Base-by-base conservation (phyloP, 2,329 filamentous ascomycete genomes). In the Pseudogymnoascus sp. region DNA sequence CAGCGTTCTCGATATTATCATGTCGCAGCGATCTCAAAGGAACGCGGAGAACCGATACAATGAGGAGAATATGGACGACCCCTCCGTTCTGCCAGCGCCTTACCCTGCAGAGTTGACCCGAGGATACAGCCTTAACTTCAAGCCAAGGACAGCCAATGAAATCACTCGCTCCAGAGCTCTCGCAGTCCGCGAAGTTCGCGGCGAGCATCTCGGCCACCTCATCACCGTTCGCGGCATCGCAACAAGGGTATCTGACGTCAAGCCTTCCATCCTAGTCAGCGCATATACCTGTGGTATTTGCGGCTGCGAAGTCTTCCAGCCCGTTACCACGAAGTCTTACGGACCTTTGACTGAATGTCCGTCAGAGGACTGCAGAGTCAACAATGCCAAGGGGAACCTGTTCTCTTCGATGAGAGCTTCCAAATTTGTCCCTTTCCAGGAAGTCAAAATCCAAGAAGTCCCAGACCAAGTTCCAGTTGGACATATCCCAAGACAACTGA, bases 381-480 rank as follows among this genome's bases (percentile, higher is more conserved):
- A 97, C 76, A 92, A 96, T 75, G 86, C 91, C 69, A 96, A 95
- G 76, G 95, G 95, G 17, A 91, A 97, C 75, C 83, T 99, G 40
- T 93, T 96, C 75, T 86, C 96, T 38, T 97, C 93, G 0, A 96
- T 93, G n/a, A 85, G 95, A 70, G 95, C 93, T 0, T 97, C 93
- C 61, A 99, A 97, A 72, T 99, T 97, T 73, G 79, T 96, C 71
- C 92, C 95, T 3, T 99, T 99, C 80, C 95, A 99, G 76, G 95
- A 99, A 76, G 87, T 97, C 77, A 97, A 97, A 79, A 92, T 99
- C 63, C 95, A 99, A 77, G 95, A 99, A 75, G 91, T 97, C 86
- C 92, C 95, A n/a, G 95, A 99, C 74, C 95, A 99, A 75, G 95
- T 99, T 0, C 95, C 95, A 7, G 96, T 99, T 67, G 95, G 95